These are phyloP conservation scores for Lonicera japonica DNA, from an alignment of 129 eudicot species.

Conservation along the genomic window DNA sequence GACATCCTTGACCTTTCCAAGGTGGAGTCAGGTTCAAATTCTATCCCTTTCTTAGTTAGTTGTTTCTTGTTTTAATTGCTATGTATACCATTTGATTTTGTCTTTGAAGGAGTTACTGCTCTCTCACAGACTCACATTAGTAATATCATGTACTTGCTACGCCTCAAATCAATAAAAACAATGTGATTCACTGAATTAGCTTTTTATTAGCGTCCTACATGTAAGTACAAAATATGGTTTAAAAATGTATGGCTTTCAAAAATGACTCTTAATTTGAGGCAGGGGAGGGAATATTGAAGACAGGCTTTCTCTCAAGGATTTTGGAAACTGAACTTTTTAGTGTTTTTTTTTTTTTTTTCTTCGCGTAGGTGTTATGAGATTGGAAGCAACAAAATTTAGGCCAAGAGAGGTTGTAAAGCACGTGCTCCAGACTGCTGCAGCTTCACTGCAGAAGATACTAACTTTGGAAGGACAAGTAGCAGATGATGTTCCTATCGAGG, in stretches of 20 bases:
- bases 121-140: too few species aligned
- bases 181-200: too few species aligned
- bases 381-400: conserved; percentile 94
- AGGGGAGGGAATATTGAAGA: too few species aligned
- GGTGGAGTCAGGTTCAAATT: conserved; percentile 77
- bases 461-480: conserved; percentile 79
- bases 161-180: too few species aligned
- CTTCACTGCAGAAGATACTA: conserved; percentile 69
- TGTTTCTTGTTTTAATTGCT: not conserved
- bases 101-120: too few species aligned
- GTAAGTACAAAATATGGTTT: too few species aligned
- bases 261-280: too few species aligned
- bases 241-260: too few species aligned
- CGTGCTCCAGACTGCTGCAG: conserved; percentile 94
- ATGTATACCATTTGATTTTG: not conserved
- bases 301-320: conserved; percentile 6
- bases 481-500: conserved; percentile 86
- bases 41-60: conserved; percentile 9
- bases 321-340: not conserved
- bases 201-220: too few species aligned
- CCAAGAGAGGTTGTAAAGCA: conserved; percentile 97
- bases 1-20: conserved; percentile 97
- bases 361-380: conserved; percentile 71
- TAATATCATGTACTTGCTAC: too few species aligned
- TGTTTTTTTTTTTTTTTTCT: conserved; percentile 14